Evolutionary conservation across 768 basidiomycete species (phyloP), one percentile per base, ranked within the genome.

Genomic region (Hortiboletus campestris): DNA sequence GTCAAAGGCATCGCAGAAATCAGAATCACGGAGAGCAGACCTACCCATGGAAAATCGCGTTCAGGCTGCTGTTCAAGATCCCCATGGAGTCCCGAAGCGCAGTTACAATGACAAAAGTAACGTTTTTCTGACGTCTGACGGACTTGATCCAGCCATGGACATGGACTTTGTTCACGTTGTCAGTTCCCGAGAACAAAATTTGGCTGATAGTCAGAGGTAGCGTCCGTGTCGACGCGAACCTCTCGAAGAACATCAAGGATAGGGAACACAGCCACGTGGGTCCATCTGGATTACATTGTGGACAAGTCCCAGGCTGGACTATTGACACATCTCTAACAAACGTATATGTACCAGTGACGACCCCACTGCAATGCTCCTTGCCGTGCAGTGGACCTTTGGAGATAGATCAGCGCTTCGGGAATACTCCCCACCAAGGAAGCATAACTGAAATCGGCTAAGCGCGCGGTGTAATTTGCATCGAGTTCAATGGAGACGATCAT

Each of bases 141-240:
- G 89, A 91, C 63, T 87, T 88, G 53, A 98, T 78, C 91, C 92
- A 96, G 49, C 91, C 94, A 41, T 85, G 83, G 11, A 95, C 79
- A 22, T 72, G 59, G 7, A 77, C 63, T 12, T 64, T 59, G 19
- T 19, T 46, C 1, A 54, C n/a, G 9, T 57, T 19, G 13, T 52
- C 57, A 31, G 28, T 53, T 19, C 54, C 53, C 8, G 63, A 63
- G 6, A 67, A 53, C 16, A 78, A 67, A 19, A 78, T 65, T 62
- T 78, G 76, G 49, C 74, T 70, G 19, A 72, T 73, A 16, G 72
- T 67, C 34, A 46, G 56, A 56, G 72, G 72, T 20, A 73, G 60
- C 13, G 61, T 60, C 53, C 60, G 19, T 17, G 63, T 55, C 48
- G 66, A 67, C 20, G 68, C 63, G 46, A 73, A 63, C 59, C 66